phyloP scores from a whole-genome alignment of 169 alveolate species.

The Sarcocystis neurona region DNA sequence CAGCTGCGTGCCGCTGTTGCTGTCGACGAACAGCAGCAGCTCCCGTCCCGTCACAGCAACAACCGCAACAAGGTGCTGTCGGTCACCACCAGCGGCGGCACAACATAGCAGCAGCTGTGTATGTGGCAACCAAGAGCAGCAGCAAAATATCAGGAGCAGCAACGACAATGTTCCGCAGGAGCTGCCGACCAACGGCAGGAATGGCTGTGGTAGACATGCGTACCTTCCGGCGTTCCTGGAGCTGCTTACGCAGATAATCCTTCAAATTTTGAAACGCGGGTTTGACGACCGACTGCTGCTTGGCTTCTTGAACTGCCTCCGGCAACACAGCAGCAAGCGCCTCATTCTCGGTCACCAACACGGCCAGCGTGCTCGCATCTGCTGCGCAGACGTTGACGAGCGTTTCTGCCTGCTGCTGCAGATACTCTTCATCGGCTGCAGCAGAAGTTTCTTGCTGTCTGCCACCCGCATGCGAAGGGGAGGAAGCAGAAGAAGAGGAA shows the following conservation, averaged over 20 bases:
- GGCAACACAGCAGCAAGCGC: neutral
- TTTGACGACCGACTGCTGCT: neutral
- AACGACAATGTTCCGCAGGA: no score
- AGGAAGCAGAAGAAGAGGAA: neutral
- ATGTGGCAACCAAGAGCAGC: no score
- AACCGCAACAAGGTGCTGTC: no score
- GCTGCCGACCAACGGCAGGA: no score
- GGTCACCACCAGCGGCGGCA: no score
- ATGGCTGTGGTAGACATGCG: no score
- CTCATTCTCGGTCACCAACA: neutral
- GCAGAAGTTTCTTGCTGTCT: neutral
- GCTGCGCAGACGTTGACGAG: slow-evolving; percentile 23
- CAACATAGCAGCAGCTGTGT: no score
- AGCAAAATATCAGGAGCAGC: no score
- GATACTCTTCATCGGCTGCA: slow-evolving; percentile 13
- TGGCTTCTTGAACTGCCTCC: slow-evolving; percentile 23
- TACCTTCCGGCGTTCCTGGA: slow-evolving; percentile 17
- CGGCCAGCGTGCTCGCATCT: neutral
- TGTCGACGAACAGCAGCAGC: no score
- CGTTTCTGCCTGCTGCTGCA: slow-evolving; percentile 21
- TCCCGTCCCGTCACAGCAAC: no score
- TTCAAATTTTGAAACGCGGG: neutral
- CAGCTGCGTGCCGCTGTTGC: no score
- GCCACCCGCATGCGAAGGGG: neutral
- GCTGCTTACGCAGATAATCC: neutral